A percentile compares a stretch with the other conserved stretches of the same genome.
Conservation (phyloP, 768 basidiomycete species). For the Ramaria sp. region DNA sequence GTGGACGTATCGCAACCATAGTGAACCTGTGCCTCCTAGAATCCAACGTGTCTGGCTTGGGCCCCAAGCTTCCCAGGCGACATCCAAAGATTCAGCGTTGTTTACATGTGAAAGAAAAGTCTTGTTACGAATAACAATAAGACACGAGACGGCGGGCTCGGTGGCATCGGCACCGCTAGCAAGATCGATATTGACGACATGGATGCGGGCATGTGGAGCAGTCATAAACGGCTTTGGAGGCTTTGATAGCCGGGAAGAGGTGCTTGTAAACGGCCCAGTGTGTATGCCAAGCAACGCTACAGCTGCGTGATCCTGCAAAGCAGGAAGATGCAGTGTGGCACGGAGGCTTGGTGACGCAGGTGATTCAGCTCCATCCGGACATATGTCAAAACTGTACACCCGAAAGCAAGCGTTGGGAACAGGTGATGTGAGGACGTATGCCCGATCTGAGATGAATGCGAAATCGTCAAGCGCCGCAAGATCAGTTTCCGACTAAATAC, state of each 20-base stretch:
- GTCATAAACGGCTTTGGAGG: conserved; percentile 3
- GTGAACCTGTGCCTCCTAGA: not conserved
- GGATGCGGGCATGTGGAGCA: conserved; percentile 3
- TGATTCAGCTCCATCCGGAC: not conserved
- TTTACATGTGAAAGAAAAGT: not conserved
- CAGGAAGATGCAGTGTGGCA: conserved; percentile 2
- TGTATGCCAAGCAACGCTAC: conserved; percentile 2
- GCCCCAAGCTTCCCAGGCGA: conserved; percentile 4
- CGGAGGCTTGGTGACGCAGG: not conserved
- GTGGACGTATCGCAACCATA: conserved; percentile 6
- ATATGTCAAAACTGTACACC: conserved; percentile 1
- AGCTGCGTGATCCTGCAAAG: not conserved
- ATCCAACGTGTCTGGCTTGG: not conserved
- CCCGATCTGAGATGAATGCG: conserved; percentile 32
- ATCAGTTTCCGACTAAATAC: conserved; percentile 20
- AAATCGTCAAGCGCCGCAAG: conserved; percentile 29
- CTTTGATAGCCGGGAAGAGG: not conserved
- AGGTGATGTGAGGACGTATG: conserved; percentile 31
- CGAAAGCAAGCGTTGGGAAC: conserved; percentile 4
- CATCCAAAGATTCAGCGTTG: not conserved
- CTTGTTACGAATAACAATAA: conserved; percentile 5
- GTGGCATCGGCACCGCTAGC: not conserved
- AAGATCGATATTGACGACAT: not conserved
- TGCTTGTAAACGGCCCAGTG: conserved; percentile 1
- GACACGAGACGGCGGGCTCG: not conserved